These are phyloP conservation scores for Amorphotheca resinae DNA, from an alignment of 495 filamentous ascomycete genomes.

Conservation along the genomic window DNA sequence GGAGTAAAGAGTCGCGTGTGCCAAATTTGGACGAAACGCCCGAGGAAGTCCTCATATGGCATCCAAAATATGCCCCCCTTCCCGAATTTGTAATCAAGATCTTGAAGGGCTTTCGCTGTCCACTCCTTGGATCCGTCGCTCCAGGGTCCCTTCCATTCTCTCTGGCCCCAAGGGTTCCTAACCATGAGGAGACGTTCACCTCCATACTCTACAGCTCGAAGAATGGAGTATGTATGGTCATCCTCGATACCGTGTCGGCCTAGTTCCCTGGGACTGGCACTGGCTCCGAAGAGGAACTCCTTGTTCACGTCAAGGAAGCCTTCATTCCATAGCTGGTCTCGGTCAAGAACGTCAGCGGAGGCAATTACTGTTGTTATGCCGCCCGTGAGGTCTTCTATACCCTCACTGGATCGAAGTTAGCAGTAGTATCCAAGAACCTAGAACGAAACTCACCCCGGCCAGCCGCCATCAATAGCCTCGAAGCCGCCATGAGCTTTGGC, in stretches of 20 bases:
- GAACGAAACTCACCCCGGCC: background rate
- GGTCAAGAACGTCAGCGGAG: conserved; percentile 71
- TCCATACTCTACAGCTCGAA: conserved; percentile 59
- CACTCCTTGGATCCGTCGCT: conserved; percentile 84
- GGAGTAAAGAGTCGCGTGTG: conserved; percentile 70
- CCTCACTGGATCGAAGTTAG: conserved; percentile 44
- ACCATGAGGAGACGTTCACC: conserved; percentile 52
- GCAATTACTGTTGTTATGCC: conserved; percentile 74
- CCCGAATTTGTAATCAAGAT: conserved; percentile 59
- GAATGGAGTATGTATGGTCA: conserved; percentile 77
- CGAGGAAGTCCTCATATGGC: conserved; percentile 67
- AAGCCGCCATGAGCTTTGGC: conserved; percentile 60
- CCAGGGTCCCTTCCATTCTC: conserved; percentile 75
- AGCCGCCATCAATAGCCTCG: background rate
- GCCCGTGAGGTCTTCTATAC: conserved; percentile 82
- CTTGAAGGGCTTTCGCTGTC: conserved; percentile 76
- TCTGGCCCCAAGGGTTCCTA: conserved; percentile 78
- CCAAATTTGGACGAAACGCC: conserved; percentile 71
- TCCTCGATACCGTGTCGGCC: conserved; percentile 61
- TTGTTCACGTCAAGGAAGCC: conserved; percentile 73
- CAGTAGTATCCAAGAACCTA: background rate
- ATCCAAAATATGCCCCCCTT: conserved; percentile 70
- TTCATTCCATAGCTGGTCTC: conserved; percentile 74
- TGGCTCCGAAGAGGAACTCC: conserved; percentile 75
- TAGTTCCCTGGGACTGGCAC: conserved; percentile 37